Conservation (phyloP, 164 flowering plant genomes). For the Hamamelis virginiana region DNA sequence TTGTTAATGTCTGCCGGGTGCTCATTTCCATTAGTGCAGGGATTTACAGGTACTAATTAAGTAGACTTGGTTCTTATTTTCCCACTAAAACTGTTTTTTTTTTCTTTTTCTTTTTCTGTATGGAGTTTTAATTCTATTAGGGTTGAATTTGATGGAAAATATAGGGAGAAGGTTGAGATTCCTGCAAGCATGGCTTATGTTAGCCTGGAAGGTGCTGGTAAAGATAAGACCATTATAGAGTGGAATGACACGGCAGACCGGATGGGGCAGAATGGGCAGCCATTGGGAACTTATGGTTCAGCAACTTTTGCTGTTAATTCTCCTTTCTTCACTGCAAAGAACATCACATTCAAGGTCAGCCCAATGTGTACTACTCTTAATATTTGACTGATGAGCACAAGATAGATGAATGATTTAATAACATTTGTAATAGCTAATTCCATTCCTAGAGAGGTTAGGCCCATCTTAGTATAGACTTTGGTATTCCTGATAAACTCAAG, state of each 20-base stretch:
- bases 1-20: constrained; percentile 40
- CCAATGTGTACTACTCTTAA: too few species aligned
- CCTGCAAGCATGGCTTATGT: constrained; percentile 46
- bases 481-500: too few species aligned
- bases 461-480: too few species aligned
- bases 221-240: constrained; percentile 44
- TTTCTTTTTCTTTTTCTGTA: too few species aligned
- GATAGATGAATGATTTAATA: too few species aligned
- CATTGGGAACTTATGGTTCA: constrained; percentile 53
- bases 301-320: constrained; percentile 58
- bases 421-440: too few species aligned
- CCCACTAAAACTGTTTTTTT: too few species aligned
- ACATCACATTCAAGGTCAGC: constrained; percentile 59
- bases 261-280: constrained; percentile 34
- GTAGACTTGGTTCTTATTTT: too few species aligned
- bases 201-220: constrained; percentile 50
- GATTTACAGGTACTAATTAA: constrained; percentile 40
- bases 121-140: too few species aligned
- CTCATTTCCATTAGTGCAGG: constrained; percentile 49
- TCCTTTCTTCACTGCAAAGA: constrained; percentile 53
- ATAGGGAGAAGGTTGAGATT: constrained; percentile 64
- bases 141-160: not conserved
- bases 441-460: too few species aligned
- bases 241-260: constrained; percentile 59
- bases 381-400: too few species aligned